A percentile compares a stretch with the other conserved stretches of the same genome.
These are phyloP conservation scores for Tylopilus sp. DNA, from an alignment of 768 basidiomycete species.

Conservation along the genomic window DNA sequence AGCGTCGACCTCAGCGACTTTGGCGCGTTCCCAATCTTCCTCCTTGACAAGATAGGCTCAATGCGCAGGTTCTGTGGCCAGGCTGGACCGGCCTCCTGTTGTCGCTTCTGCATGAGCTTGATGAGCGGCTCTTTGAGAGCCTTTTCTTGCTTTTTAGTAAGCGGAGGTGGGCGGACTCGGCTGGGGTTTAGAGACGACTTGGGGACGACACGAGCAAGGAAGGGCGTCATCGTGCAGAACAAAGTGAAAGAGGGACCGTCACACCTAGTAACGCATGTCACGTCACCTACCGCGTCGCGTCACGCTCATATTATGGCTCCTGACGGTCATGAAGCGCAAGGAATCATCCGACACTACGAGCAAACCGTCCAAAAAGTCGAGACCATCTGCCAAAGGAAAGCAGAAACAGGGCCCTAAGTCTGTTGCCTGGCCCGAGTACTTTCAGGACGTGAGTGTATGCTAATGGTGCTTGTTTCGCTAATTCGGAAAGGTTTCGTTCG, in stretches of 20 bases:
- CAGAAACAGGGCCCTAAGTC: constrained; percentile 7
- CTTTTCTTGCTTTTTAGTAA: constrained; percentile 30
- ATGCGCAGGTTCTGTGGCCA: constrained; percentile 52
- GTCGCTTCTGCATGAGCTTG: constrained; percentile 39
- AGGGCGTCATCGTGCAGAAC: constrained; percentile 8
- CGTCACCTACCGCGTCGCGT: constrained; percentile 23
- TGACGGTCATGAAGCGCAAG: constrained; percentile 15
- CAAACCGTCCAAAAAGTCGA: constrained; percentile 14
- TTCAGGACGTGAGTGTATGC: constrained; percentile 42
- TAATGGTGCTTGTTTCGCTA: background rate
- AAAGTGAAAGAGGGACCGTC: background rate
- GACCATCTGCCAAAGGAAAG: constrained; percentile 17
- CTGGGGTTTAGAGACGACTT: constrained; percentile 26
- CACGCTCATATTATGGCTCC: background rate
- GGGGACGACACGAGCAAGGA: constrained; percentile 37
- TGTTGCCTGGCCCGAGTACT: constrained; percentile 59
- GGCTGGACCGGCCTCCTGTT: constrained; percentile 35
- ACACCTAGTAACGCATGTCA: constrained; percentile 2
- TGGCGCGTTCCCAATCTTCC: constrained; percentile 38
- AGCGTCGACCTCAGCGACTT: constrained; percentile 37
- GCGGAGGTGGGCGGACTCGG: constrained; percentile 29
- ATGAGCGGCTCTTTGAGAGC: constrained; percentile 36
- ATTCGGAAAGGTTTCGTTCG: constrained; percentile 2
- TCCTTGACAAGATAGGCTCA: constrained; percentile 41
- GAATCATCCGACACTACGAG: background rate